These are phyloP conservation scores for Sinapis alba DNA, from an alignment of 441 rosid genomes.

Conservation along the genomic window DNA sequence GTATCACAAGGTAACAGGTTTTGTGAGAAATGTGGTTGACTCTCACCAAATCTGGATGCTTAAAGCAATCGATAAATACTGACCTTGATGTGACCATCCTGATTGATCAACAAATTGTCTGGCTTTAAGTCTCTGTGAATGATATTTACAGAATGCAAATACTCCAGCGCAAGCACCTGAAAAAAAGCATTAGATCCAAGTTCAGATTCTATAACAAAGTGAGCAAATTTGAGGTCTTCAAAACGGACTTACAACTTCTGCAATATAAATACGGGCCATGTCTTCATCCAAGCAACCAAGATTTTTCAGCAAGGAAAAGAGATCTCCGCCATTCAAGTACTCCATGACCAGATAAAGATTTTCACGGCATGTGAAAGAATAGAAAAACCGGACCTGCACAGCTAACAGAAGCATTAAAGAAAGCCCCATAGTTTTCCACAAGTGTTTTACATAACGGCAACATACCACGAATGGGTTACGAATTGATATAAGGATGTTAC, in stretches of 20 bases:
- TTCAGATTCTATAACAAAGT: constrained; percentile 20
- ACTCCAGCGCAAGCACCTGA: constrained; percentile 99
- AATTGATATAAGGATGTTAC: constrained; percentile 87
- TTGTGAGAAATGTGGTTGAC: constrained; percentile 12
- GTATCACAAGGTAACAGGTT: constrained; percentile 50
- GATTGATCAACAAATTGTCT: constrained; percentile 96
- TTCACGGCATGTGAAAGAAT: constrained; percentile 98
- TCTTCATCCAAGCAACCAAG: constrained; percentile 96
- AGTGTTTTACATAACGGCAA: constrained; percentile 18
- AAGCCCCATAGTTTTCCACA: constrained; percentile 24
- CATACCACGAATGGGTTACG: constrained; percentile 99
- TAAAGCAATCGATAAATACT: constrained; percentile 27
- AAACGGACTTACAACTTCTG: constrained; percentile 86
- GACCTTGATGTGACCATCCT: constrained; percentile 99
- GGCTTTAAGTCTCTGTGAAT: constrained; percentile 99
- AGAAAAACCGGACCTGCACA: constrained; percentile 95
- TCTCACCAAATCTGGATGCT: neutral
- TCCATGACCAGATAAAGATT: constrained; percentile 99
- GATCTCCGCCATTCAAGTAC: constrained; percentile 98
- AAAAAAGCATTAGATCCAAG: constrained; percentile 41
- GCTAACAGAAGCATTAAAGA: constrained; percentile 47
- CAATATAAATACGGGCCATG: constrained; percentile 89
- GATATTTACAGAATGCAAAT: constrained; percentile 90
- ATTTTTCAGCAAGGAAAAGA: constrained; percentile 84
- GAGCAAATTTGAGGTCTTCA: constrained; percentile 10